phyloP scores from a whole-genome alignment of 202 grass and related monocot species.

The Hordeum pubiflorum region DNA sequence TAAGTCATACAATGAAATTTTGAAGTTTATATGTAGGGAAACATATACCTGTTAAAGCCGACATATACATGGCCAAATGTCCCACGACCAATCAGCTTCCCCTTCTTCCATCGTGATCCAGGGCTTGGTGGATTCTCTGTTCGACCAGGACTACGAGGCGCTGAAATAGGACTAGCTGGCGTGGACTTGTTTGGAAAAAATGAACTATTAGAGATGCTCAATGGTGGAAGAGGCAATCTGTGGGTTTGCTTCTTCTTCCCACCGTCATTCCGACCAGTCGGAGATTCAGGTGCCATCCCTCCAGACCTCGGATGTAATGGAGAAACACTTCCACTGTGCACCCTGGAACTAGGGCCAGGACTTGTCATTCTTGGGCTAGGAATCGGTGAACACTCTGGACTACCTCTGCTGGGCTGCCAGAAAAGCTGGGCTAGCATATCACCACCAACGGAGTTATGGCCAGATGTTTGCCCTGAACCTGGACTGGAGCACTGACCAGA shows the following conservation, averaged over 20 bases:
- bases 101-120: constrained; percentile 93
- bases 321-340: constrained; percentile 91
- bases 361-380: constrained; percentile 93
- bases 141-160: constrained; percentile 41
- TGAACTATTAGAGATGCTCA: constrained; percentile 50
- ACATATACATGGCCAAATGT: constrained; percentile 99
- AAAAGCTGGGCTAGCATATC: constrained; percentile 82
- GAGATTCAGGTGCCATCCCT: constrained; percentile 82
- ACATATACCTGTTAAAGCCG: constrained; percentile 89
- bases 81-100: constrained; percentile 84
- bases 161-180: constrained; percentile 54
- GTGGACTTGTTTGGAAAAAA: constrained; percentile 66
- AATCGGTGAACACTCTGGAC: constrained; percentile 90
- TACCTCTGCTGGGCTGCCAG: constrained; percentile 83
- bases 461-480: constrained; percentile 95
- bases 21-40: not conserved
- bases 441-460: constrained; percentile 94
- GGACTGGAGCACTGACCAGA: constrained; percentile 98
- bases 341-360: constrained; percentile 87
- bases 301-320: constrained; percentile 84
- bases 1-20: not conserved
- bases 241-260: constrained; percentile 91
- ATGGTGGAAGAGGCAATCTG: constrained; percentile 73
- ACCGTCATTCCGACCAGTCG: constrained; percentile 56
- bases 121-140: constrained; percentile 68